Base-by-base conservation (phyloP, 768 basidiomycete genomes). In the Auricularia sp. region DNA sequence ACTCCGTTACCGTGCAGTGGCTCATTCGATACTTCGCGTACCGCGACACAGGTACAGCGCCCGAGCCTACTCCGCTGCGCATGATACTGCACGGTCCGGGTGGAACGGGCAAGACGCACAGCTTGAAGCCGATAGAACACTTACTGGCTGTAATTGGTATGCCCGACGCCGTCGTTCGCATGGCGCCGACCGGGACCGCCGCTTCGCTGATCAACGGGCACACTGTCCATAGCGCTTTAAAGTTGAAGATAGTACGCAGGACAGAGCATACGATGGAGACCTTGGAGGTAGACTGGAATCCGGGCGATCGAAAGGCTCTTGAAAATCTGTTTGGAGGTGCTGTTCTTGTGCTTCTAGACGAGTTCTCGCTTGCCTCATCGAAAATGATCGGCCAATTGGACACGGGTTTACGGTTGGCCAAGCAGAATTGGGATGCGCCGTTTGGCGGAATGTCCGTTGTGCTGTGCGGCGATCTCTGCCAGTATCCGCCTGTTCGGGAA, bases 401-500 rank as follows among this genome's bases (percentile, higher is more conserved):
- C 63, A 68, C 73, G 63, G 69, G 71, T 0, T 56, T 76, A 0
- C 39, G 69, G 0, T 75, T 67, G 69, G 72, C 71, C 0, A 73
- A 70, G 16, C 34, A 75, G 64, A 68, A 66, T 1, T 44, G 56
- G 18, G 51, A 72, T 35, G n/a, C 63, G 10, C 74, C 62, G 65
- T 77, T 74, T 71, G 74, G 75, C 1, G 76, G 76, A 0, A 62
- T 76, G 1, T 67, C 64, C 1, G n/a, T 77, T 0, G 74, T 77
- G 8, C 74, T 39, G 5, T 39, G 75, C 1, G 77, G 77, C 16
- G 77, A 77, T 63, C 73, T 76, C 34, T 73, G 61, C 54, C 76
- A 77, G 24, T 75, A 68, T 64, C 74, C 74, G 1, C 77, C 76
- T n/a, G n/a, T n/a, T n/a, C n/a, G n/a, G n/a, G n/a, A n/a, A n/a